Conservation (phyloP, 371 early-diverging fungal genomes). For the Mortierella sp. region DNA sequence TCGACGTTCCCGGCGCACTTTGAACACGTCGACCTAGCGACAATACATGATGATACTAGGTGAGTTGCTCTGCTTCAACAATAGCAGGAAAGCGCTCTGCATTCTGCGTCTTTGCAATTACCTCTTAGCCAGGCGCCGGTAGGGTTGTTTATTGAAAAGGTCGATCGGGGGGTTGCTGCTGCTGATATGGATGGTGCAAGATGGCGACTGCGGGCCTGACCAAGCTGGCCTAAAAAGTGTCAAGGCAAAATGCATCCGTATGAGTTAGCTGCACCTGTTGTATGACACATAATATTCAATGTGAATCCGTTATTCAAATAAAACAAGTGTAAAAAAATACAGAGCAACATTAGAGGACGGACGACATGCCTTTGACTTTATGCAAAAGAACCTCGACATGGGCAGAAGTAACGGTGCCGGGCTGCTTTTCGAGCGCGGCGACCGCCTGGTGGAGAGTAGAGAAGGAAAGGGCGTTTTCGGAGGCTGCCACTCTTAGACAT, state of each 20-base stretch:
- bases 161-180: not conserved
- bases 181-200: conserved; percentile 5
- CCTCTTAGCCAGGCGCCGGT: conserved; percentile 1
- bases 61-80: not conserved
- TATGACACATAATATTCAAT: not conserved
- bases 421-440: conserved; percentile 33
- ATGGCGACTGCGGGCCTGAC: conserved; percentile 4
- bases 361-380: conserved; percentile 41
- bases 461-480: conserved; percentile 30
- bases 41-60: not conserved
- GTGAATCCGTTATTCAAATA: not conserved
- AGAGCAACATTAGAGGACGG: not conserved
- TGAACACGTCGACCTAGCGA: not conserved
- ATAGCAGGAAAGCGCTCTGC: too few species aligned
- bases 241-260: not conserved
- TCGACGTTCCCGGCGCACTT: not conserved
- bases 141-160: not conserved
- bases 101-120: not conserved
- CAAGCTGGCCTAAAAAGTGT: not conserved
- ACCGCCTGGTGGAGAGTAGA: conserved; percentile 51
- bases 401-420: conserved; percentile 29
- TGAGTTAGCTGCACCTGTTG: not conserved
- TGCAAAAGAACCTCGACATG: conserved; percentile 41
- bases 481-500: conserved; percentile 46
- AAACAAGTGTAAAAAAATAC: not conserved